Evolutionary conservation across 306 rosid genomes (phyloP).

Genomic region (Begonia masoniana): DNA sequence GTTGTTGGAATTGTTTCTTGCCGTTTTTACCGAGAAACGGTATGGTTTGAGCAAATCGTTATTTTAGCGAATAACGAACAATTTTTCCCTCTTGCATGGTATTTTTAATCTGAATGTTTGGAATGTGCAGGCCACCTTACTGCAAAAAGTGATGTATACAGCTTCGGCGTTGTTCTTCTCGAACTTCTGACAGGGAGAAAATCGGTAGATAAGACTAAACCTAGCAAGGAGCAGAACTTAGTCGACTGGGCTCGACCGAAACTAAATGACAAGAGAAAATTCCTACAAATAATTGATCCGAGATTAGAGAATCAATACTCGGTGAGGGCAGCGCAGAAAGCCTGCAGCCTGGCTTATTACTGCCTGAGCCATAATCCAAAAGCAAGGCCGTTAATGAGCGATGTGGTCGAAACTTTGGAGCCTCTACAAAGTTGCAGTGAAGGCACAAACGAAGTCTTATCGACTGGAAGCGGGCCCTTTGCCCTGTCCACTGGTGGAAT

Average conservation of each 20-base stretch:
- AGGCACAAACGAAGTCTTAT: slow-evolving; percentile 40
- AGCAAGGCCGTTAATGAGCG: slow-evolving; percentile 99
- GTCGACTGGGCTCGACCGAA: slow-evolving; percentile 99
- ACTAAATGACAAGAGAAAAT: slow-evolving; percentile 93
- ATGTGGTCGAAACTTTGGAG: slow-evolving; percentile 93
- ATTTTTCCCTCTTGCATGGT: neutral
- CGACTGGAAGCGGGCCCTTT: slow-evolving; percentile 37
- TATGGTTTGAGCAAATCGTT: neutral
- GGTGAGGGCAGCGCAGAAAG: slow-evolving; percentile 93
- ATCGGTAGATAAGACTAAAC: slow-evolving; percentile 93
- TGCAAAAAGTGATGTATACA: slow-evolving; percentile 93
- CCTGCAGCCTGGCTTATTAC: slow-evolving; percentile 98
- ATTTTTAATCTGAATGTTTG: slow-evolving; percentile 1
- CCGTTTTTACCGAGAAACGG: neutral
- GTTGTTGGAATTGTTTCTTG: neutral
- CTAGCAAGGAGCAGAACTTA: slow-evolving; percentile 87
- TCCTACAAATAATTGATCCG: slow-evolving; percentile 89
- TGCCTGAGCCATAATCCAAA: slow-evolving; percentile 97
- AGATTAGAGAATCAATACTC: slow-evolving; percentile 92
- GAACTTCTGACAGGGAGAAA: slow-evolving; percentile 94
- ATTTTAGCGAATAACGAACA: slow-evolving; percentile 12
- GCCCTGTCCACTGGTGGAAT: slow-evolving; percentile 36
- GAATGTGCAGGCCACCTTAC: slow-evolving; percentile 84
- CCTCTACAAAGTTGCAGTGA: slow-evolving; percentile 75
- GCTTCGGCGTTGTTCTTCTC: slow-evolving; percentile 96